Evolutionary conservation across 495 filamentous ascomycete genomes (phyloP).

Genomic region (Cercophora newfieldiana): DNA sequence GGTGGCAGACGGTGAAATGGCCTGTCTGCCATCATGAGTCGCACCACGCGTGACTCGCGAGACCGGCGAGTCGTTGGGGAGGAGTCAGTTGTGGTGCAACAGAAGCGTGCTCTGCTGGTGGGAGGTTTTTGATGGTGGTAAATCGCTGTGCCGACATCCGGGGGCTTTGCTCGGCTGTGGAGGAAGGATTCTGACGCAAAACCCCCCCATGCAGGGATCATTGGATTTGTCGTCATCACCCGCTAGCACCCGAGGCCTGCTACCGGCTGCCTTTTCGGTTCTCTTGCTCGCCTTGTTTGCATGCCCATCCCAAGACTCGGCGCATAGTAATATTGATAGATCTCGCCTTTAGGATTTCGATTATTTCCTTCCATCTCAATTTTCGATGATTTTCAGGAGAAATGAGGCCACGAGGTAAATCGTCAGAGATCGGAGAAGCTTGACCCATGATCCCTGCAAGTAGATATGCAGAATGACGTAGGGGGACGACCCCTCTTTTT

Average conservation of each 20-base stretch:
- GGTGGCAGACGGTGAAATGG: background rate
- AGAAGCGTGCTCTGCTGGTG: background rate
- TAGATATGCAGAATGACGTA: background rate
- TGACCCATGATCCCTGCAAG: background rate
- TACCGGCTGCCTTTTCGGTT: no score
- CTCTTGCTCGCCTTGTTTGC: no score
- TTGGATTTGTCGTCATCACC: background rate
- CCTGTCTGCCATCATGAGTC: background rate
- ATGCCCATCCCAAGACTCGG: no score
- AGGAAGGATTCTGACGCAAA: background rate
- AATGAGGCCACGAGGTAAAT: background rate
- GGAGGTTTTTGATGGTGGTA: background rate
- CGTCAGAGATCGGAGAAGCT: background rate
- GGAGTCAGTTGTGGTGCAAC: no score
- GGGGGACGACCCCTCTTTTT: background rate
- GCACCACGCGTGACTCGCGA: background rate
- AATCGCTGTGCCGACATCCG: slow-evolving; percentile 9
- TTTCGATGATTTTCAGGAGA: background rate
- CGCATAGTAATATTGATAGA: no score
- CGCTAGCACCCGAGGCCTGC: background rate
- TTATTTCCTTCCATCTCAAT: background rate
- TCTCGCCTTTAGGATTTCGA: no score
- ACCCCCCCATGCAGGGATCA: background rate
- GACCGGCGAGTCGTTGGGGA: background rate
- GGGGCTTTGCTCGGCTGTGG: background rate